Evolutionary conservation across 805 yeast genomes (phyloP).

Genomic region (Pichia ethanolica): DNA sequence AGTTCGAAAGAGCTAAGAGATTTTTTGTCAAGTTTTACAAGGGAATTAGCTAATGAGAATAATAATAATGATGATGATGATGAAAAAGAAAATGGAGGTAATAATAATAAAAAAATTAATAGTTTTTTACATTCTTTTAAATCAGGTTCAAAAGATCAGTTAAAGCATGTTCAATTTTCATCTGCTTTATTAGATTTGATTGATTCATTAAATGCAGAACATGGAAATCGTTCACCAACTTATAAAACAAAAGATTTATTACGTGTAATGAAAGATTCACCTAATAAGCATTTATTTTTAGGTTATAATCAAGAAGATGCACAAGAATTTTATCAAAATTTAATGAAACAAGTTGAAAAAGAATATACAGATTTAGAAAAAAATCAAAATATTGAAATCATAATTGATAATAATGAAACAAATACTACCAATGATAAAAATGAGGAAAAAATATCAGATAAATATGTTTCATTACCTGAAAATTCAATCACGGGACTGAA

Average conservation of each 20-base stretch:
- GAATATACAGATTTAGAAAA: slow-evolving; percentile 32
- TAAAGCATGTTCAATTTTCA: slow-evolving; percentile 35
- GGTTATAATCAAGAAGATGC: slow-evolving; percentile 96
- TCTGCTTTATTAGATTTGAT: slow-evolving; percentile 45
- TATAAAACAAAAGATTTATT: slow-evolving; percentile 55
- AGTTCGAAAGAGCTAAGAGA: slow-evolving; percentile 54
- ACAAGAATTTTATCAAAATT: slow-evolving; percentile 85
- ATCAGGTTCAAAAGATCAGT: slow-evolving; percentile 4
- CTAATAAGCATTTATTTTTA: slow-evolving; percentile 65
- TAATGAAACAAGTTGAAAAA: slow-evolving; percentile 58
- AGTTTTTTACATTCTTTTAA: slow-evolving; percentile 12
- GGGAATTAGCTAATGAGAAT: too few relatives aligned
- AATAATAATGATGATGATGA: too few relatives aligned
- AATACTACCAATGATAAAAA: slow-evolving; percentile 8
- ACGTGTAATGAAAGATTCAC: slow-evolving; percentile 68
- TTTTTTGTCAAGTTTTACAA: slow-evolving; percentile 43
- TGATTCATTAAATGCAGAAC: slow-evolving; percentile 46
- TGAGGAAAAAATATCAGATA: slow-evolving; percentile 17
- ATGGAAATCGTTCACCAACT: slow-evolving; percentile 49
- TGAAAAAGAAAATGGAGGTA: too few relatives aligned
- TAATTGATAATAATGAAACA: slow-evolving; percentile 1
- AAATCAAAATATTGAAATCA: slow-evolving; percentile 16
- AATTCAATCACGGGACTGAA: slow-evolving; percentile 33
- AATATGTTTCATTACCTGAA: slow-evolving; percentile 21
- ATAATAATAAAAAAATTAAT: not conserved